These are phyloP conservation scores for Ceratocystis ficicola DNA, from an alignment of 2,329 filamentous ascomycete species.

Conservation along the genomic window DNA sequence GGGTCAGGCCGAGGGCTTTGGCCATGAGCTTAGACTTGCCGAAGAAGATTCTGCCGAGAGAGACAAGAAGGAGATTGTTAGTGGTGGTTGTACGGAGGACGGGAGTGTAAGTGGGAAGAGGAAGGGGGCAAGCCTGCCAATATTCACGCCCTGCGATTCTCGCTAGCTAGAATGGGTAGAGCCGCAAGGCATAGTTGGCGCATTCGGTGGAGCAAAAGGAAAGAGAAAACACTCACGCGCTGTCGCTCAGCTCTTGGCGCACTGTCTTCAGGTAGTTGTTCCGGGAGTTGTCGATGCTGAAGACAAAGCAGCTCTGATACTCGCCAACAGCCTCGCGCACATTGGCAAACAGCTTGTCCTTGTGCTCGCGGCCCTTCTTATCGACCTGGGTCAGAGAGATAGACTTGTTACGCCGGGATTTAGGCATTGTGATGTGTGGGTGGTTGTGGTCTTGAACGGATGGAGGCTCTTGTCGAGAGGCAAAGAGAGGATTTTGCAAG, in stretches of 20 bases:
- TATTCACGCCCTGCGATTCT: too few relatives aligned
- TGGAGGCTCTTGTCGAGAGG: neutral
- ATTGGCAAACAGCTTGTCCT: conserved; percentile 75
- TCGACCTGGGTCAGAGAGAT: conserved; percentile 81
- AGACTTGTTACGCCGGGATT: conserved; percentile 85
- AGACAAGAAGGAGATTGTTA: neutral
- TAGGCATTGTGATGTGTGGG: conserved; percentile 56
- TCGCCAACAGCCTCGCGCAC: conserved; percentile 74
- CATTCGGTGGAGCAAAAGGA: neutral
- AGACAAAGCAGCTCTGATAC: conserved; percentile 87
- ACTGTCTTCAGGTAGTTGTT: conserved; percentile 93
- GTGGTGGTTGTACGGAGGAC: neutral
- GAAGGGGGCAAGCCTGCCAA: neutral
- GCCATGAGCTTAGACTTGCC: conserved; percentile 99
- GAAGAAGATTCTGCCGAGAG: conserved; percentile 66
- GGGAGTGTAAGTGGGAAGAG: neutral
- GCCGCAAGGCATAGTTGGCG: too few relatives aligned
- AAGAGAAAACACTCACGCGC: conserved; percentile 48
- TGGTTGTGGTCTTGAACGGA: neutral
- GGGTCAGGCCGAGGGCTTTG: conserved; percentile 71
- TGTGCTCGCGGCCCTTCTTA: conserved; percentile 90
- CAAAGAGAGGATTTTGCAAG: neutral
- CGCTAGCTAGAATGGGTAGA: too few relatives aligned
- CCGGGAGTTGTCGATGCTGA: conserved; percentile 92
- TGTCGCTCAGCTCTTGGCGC: conserved; percentile 69